Evolutionary conservation across 371 early-diverging fungal genomes (phyloP).

Genomic region (Cokeromyces recurvatus): DNA sequence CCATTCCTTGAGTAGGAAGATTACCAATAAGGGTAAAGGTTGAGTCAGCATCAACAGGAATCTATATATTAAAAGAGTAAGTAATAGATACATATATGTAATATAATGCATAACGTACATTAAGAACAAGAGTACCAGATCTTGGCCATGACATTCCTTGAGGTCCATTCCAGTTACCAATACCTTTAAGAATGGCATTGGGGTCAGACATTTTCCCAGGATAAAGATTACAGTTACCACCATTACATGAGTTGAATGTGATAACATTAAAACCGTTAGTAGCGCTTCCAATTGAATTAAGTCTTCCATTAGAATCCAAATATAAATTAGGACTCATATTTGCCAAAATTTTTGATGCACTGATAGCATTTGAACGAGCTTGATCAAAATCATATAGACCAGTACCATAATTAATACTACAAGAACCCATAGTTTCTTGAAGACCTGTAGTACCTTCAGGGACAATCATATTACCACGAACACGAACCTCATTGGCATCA

Average conservation of each 20-base stretch:
- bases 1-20: neutral
- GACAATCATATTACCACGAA: constrained; percentile 1
- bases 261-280: neutral
- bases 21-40: constrained; percentile 8
- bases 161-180: constrained; percentile 18
- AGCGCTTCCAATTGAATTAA: too few species aligned
- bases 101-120: too few species aligned
- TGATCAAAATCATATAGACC: neutral
- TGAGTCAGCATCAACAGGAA: constrained; percentile 12
- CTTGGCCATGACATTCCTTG: too few species aligned
- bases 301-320: neutral
- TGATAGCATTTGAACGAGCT: too few species aligned
- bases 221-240: neutral
- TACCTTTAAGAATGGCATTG: constrained; percentile 6
- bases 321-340: constrained; percentile 2
- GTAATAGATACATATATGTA: too few species aligned
- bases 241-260: neutral
- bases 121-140: too few species aligned
- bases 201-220: neutral
- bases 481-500: neutral
- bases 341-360: too few species aligned
- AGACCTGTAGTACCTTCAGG: neutral
- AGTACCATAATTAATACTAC: too few species aligned
- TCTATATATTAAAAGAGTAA: constrained; percentile 7
- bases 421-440: neutral